Evolutionary conservation across 1,284 basidiomycete genomes (phyloP), one percentile per base, ranked within the genome.

Genomic region (Inonotus hispidus): DNA sequence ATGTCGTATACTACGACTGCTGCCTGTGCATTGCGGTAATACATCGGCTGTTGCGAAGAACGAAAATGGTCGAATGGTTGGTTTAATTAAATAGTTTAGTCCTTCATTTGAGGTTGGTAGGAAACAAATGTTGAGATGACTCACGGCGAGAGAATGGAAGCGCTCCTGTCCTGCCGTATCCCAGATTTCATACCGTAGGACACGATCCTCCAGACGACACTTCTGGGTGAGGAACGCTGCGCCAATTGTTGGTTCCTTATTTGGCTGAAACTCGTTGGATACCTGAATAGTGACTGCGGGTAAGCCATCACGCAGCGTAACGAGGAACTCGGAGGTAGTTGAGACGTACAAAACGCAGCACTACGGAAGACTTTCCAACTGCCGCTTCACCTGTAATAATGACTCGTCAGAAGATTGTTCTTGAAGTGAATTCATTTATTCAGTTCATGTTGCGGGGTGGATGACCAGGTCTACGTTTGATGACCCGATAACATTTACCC

Each of bases 311-410:
- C 38, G 8, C 32, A 41, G 19, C 39, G 58, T 8, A 32, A 39
- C 7, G 72, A 63, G 62, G 56, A 35, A 3, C 29, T 49, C 25
- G 46, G 19, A 25, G 25, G 23, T 57, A 45, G 11, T 29, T 23
- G 41, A 46, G 23, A 82, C 88, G 71, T 73, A 98, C 95, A 73
- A 99, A 99, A 74, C 97, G 90, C 64, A 99, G 85, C 43, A 99
- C 97, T 62, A 99, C 88, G 27, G 95, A 98, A n/a, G 95, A 98
- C 80, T 99, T 99, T 66, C 97, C 97, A 59, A 99, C 97, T 61
- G 97, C 96, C 64, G 96, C 95, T 80, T 99, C 97, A 68, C 96
- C 93, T 96, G 43, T 43, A 63, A 53, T 21, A 59, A 45, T 29
- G 35, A 61, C 19, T 27, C 23, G 41, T 53, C 2, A 53, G 35